These are phyloP conservation scores for Trametes punicea DNA, from an alignment of 768 basidiomycete genomes.

Conservation along the genomic window DNA sequence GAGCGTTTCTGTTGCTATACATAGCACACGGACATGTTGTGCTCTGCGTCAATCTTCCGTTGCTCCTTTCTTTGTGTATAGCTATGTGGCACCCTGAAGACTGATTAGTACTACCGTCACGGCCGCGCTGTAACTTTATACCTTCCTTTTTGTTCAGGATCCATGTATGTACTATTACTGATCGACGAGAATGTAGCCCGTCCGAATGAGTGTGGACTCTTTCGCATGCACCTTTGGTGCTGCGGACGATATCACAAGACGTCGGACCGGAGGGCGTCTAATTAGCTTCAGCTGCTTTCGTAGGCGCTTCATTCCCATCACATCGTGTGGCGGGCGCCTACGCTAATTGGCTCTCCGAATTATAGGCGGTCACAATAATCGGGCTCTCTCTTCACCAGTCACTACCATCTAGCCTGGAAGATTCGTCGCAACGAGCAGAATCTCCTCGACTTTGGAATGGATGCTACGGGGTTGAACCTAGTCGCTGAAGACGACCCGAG, in stretches of 20 bases:
- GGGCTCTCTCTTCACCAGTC: conserved; percentile 11
- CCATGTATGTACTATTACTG: no score
- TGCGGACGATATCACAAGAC: no score
- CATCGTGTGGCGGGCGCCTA: conserved; percentile 11
- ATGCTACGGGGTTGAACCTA: neutral
- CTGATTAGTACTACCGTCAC: neutral
- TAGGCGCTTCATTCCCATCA: conserved; percentile 4
- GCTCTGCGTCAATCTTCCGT: neutral
- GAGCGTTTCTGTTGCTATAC: neutral
- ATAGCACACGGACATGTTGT: conserved; percentile 22
- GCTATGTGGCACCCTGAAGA: neutral
- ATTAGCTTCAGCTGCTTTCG: no score
- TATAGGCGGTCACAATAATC: conserved; percentile 13
- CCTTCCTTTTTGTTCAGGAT: neutral
- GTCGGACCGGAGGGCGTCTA: no score
- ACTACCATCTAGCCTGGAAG: conserved; percentile 8
- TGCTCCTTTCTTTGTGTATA: neutral
- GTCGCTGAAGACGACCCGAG: neutral
- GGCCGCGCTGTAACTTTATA: conserved; percentile 6
- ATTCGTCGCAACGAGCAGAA: neutral
- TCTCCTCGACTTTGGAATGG: neutral
- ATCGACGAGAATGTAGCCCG: no score
- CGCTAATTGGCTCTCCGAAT: neutral
- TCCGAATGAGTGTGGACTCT: no score
- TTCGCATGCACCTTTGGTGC: no score